phyloP scores from a whole-genome alignment of 1,139 yeast species.

The Nakaseomyces delphensis region DNA sequence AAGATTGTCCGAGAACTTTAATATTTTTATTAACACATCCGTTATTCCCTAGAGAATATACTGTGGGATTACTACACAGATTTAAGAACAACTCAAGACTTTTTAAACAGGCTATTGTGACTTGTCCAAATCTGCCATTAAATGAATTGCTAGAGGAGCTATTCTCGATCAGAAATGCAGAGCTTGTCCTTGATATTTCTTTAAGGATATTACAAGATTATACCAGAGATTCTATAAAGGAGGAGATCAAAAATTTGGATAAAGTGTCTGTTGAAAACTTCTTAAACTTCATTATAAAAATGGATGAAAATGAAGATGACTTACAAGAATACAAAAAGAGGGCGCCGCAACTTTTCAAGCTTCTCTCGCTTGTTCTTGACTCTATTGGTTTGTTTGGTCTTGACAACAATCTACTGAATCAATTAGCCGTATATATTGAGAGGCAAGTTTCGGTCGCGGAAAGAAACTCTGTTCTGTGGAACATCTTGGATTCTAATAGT shows the following conservation, averaged over 20 bases:
- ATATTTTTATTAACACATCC: conserved; percentile 82
- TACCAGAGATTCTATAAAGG: conserved; percentile 28
- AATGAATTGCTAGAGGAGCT: conserved; percentile 56
- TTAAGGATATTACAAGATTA: conserved; percentile 57
- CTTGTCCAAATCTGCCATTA: conserved; percentile 63
- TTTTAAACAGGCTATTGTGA: conserved; percentile 70
- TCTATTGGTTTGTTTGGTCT: conserved; percentile 31
- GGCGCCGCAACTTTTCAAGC: conserved; percentile 27
- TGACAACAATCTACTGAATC: conserved; percentile 21
- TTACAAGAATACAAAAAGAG: conserved; percentile 15
- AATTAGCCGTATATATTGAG: conserved; percentile 23
- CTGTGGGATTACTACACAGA: conserved; percentile 46
- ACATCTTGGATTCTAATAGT: conserved; percentile 23
- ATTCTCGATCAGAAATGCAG: conserved; percentile 45
- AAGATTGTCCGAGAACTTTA: conserved; percentile 48
- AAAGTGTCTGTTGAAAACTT: conserved; percentile 29
- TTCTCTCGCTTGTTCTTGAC: conserved; percentile 29
- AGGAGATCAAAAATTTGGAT: conserved; percentile 25
- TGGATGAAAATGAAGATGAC: conserved; percentile 12
- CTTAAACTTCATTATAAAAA: conserved; percentile 26
- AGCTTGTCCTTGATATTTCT: conserved; percentile 61
- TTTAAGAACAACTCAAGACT: conserved; percentile 50
- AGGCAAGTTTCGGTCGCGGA: conserved; percentile 26
- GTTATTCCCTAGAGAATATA: conserved; percentile 55
- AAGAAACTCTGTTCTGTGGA: conserved; percentile 27